Evolutionary conservation across 495 filamentous ascomycete species (phyloP), one percentile per base, ranked within the genome.

Genomic region (Trichocladium uniseriatum): DNA sequence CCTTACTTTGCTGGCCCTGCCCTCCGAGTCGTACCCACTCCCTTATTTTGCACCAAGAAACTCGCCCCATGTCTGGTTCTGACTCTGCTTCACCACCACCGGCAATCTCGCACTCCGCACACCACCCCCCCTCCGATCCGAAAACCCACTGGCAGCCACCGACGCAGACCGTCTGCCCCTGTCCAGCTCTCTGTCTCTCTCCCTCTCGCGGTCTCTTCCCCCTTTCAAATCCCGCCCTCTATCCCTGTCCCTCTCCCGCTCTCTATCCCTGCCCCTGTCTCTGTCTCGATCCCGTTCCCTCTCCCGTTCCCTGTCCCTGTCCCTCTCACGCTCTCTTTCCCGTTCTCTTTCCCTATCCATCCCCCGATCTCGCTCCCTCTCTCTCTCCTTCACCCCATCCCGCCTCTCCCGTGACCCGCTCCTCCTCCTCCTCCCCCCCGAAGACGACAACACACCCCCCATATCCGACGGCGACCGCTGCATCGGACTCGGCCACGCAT

Each of bases 201-300:
- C 32, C 35, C 48, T 20, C 9, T 50, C 34, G 10, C 41, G 31
- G 20, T 55, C 37, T 13, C 48, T 29, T 29, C 37, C 28, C 35
- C 36, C 3, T 37, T 21, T 13, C 32, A 20, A 8, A 6, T 22
- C 38, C 7, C 47, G 37, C 9, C 37, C 49, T 20, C 52, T 32
- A 1, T 51, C 47, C 11, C 54, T 20, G 38, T 57, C 48, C 11
- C 52, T 40, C 8, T 55, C 49, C 22, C 54, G 24, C 10, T 46
- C 38, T 36, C 52, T 43, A 15, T 55, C 52, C 19, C 45, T 46
- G 2, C 46, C 37, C 10, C 43, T 43, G 2, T 55, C 45, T 3
- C 48, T 22, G 8, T 49, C 49, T 5, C 51, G 24, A 0, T 53
- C 29, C 11, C 44, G 38, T 8, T 59, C 53, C 13, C 39, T 4